Base-by-base conservation (phyloP, 202 grass and related monocot species). In the Elaeis oleifera region DNA sequence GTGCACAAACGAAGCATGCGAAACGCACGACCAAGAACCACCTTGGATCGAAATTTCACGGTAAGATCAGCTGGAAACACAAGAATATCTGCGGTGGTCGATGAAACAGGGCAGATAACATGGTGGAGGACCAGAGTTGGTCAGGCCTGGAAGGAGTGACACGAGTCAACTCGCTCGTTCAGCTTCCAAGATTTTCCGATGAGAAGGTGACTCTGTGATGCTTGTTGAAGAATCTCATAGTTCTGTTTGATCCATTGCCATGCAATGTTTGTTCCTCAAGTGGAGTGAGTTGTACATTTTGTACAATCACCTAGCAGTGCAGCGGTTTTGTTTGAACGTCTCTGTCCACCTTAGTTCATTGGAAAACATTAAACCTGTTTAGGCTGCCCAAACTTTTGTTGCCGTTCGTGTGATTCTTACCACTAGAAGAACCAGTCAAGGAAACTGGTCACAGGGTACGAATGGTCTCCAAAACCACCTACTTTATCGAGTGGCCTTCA, bases 111-210 rank as follows among this genome's bases (percentile, higher is more conserved):
- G 23, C 69, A 3, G 59, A 68, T 24, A 72, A 74, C 51, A 69
- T 57, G 3, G 68, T 67, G 0, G 59, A 60, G 22, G 84, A 91
- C 5, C 82, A 74, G 17, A 85, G 74, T 49, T 99, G 94, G 94
- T 88, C 77, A 1, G 85, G 85, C 48, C 79, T 99, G 11, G 88
- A 99, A 1, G 94, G 94, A 22, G 88, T 99, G 66, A 99, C 94
- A 0, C 77, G 94, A 44, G 94, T 94, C 53, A 94, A 99, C 74
- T 99, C 94, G 1, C 72, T 94, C n/a, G 88, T 99, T 28, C 94
- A 99, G 72, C 88, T 99, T 39, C 94, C 94, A 25, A 99, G 94
- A 78, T 99, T 94, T 81, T 89, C 88, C 5, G 73, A 78, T 58
- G 83, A 91, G 59, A 89, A 81, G 67, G 77, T 76, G 2, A 62